phyloP scores from a whole-genome alignment of 2,329 filamentous ascomycete genomes.

The Laburnicola sp. region DNA sequence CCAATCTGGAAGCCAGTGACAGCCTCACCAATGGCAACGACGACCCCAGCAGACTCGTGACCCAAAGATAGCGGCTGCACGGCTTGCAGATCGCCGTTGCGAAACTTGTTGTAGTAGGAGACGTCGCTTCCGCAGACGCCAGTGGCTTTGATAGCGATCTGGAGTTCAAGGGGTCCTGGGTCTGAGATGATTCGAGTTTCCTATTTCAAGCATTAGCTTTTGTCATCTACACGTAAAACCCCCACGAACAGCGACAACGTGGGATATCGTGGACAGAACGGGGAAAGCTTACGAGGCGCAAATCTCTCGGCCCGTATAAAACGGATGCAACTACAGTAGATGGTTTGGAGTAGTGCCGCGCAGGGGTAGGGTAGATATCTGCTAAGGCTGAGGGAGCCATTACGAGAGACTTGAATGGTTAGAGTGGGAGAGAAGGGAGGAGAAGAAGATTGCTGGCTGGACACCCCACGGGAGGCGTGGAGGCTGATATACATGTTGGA shows the following conservation, averaged over 20 bases:
- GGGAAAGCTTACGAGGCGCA: slow-evolving; percentile 46
- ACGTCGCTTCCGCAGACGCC: slow-evolving; percentile 72
- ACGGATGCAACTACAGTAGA: slow-evolving; percentile 46
- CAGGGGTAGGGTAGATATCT: slow-evolving; percentile 45
- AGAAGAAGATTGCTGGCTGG: slow-evolving; percentile 28
- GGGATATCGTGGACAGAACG: slow-evolving; percentile 38
- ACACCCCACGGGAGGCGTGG: slow-evolving; percentile 44
- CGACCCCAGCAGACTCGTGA: slow-evolving; percentile 47
- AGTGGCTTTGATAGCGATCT: slow-evolving; percentile 66
- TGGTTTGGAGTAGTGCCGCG: slow-evolving; percentile 44
- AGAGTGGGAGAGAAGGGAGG: slow-evolving; percentile 25
- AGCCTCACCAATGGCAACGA: slow-evolving; percentile 44
- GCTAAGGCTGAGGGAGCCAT: slow-evolving; percentile 48
- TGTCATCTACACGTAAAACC: slow-evolving; percentile 26
- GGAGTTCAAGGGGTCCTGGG: slow-evolving; percentile 62
- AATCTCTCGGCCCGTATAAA: slow-evolving; percentile 48
- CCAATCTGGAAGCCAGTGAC: slow-evolving; percentile 46
- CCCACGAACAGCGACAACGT: slow-evolving; percentile 39
- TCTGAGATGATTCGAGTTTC: slow-evolving; percentile 59
- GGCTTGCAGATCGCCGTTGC: slow-evolving; percentile 70
- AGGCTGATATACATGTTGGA: slow-evolving; percentile 45
- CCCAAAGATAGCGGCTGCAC: slow-evolving; percentile 65
- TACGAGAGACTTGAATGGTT: slow-evolving; percentile 32
- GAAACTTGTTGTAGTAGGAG: slow-evolving; percentile 72
- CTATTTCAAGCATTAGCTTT: slow-evolving; percentile 46